These are phyloP conservation scores for Staphylotrichum tortipilum DNA, from an alignment of 495 filamentous ascomycete genomes.

Conservation along the genomic window DNA sequence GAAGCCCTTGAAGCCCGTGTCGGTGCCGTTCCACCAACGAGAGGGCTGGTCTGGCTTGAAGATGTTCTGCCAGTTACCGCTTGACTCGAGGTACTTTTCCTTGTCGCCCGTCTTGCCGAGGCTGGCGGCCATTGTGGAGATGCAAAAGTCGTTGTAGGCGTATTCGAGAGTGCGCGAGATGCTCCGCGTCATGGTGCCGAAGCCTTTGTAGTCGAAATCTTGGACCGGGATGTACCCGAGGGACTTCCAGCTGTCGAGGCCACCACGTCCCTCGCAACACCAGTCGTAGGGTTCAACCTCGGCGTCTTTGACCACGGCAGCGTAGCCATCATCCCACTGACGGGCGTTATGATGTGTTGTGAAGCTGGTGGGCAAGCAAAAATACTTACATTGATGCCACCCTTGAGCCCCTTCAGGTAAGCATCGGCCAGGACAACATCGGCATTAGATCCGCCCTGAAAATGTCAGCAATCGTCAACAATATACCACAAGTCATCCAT, in stretches of 20 bases:
- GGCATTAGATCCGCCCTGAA: conserved; percentile 65
- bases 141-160: conserved; percentile 69
- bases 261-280: conserved; percentile 61
- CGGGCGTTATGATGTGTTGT: too few relatives aligned
- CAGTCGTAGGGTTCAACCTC: conserved; percentile 66
- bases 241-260: conserved; percentile 57
- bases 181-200: conserved; percentile 61
- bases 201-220: conserved; percentile 59
- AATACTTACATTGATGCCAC: conserved; percentile 47
- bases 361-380: too few relatives aligned
- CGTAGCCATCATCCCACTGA: conserved; percentile 60
- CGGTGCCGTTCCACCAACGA: conserved; percentile 45
- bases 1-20: conserved; percentile 60
- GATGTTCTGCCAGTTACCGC: conserved; percentile 60
- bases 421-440: conserved; percentile 64
- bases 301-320: conserved; percentile 66
- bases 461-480: background rate
- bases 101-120: conserved; percentile 46
- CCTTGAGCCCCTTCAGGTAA: conserved; percentile 57
- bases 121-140: conserved; percentile 51
- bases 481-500: too few relatives aligned
- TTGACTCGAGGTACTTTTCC: conserved; percentile 53
- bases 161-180: conserved; percentile 70
- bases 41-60: conserved; percentile 57
- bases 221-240: conserved; percentile 62